Evolutionary conservation across 768 basidiomycete species (phyloP).

Genomic region (Kwoniella sp.): DNA sequence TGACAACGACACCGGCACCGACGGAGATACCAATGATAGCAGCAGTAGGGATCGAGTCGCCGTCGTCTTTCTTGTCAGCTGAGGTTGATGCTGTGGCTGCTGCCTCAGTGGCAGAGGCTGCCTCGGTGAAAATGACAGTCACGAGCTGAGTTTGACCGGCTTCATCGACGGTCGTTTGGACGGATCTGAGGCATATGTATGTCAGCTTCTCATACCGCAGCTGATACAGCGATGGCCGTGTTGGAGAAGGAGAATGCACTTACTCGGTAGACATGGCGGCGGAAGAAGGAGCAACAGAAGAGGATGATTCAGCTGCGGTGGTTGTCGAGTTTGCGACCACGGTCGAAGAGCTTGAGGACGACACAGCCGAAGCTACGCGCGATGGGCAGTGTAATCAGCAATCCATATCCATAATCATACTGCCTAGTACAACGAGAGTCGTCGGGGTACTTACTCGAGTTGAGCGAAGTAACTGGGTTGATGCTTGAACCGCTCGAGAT

Average conservation of each 20-base stretch:
- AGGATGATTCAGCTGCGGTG: not conserved
- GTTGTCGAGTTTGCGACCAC: not conserved
- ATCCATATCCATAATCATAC: too few relatives aligned
- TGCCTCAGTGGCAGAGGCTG: constrained; percentile 28
- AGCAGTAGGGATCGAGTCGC: constrained; percentile 35
- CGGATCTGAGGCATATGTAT: constrained; percentile 18
- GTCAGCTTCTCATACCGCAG: not conserved
- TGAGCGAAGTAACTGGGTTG: not conserved
- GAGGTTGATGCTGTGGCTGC: constrained; percentile 26
- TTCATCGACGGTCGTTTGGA: constrained; percentile 32
- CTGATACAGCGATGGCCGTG: not conserved
- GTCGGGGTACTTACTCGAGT: not conserved
- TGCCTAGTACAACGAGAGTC: too few relatives aligned
- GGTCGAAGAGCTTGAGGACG: constrained; percentile 1
- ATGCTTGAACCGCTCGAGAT: not conserved
- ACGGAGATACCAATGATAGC: constrained; percentile 53
- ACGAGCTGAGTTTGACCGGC: constrained; percentile 42
- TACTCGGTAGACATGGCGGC: not conserved
- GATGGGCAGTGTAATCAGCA: too few relatives aligned
- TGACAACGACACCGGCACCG: constrained; percentile 47
- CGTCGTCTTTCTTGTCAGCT: constrained; percentile 10
- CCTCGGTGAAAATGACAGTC: constrained; percentile 39
- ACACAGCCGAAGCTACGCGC: not conserved
- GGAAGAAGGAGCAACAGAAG: not conserved
- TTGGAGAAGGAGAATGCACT: not conserved